Evolutionary conservation across 2,329 filamentous ascomycete species (phyloP).

Genomic region (Fusarium annulatum): DNA sequence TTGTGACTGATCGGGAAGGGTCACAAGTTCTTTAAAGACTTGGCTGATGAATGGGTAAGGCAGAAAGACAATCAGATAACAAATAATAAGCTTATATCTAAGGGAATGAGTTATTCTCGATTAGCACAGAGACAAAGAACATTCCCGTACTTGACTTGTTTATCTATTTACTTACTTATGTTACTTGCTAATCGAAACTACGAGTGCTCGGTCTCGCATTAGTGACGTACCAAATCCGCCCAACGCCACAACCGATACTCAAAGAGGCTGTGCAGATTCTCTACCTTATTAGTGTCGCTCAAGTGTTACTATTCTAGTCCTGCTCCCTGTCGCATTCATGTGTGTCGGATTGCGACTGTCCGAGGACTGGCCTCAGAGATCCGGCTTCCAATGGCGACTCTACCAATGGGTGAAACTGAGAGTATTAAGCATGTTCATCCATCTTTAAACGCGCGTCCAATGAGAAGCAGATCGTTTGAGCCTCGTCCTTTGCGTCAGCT

Average conservation of each 20-base stretch:
- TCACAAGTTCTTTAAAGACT: slow-evolving; percentile 16
- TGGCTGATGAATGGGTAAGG: neutral
- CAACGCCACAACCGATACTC: slow-evolving; percentile 36
- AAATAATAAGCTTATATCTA: neutral
- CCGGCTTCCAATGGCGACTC: slow-evolving; percentile 14
- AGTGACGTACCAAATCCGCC: slow-evolving; percentile 14
- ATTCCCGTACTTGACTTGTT: neutral
- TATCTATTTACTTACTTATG: neutral
- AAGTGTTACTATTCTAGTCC: slow-evolving; percentile 29
- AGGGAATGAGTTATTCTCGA: neutral
- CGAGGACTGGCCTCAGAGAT: slow-evolving; percentile 14
- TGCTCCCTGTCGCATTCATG: neutral
- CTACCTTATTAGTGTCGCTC: neutral
- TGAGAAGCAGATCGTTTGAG: slow-evolving; percentile 16
- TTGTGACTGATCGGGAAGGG: slow-evolving; percentile 18
- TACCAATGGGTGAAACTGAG: slow-evolving; percentile 13
- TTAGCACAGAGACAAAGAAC: neutral
- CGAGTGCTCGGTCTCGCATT: neutral
- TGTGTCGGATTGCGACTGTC: slow-evolving; percentile 17
- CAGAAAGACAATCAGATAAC: neutral
- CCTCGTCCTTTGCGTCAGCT: slow-evolving; percentile 34
- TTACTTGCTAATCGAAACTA: neutral
- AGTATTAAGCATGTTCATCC: neutral
- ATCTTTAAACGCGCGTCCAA: slow-evolving; percentile 31
- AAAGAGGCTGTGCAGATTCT: slow-evolving; percentile 37